Base-by-base conservation (phyloP, 2,329 filamentous ascomycete species). In the Colletotrichum spaethianum region DNA sequence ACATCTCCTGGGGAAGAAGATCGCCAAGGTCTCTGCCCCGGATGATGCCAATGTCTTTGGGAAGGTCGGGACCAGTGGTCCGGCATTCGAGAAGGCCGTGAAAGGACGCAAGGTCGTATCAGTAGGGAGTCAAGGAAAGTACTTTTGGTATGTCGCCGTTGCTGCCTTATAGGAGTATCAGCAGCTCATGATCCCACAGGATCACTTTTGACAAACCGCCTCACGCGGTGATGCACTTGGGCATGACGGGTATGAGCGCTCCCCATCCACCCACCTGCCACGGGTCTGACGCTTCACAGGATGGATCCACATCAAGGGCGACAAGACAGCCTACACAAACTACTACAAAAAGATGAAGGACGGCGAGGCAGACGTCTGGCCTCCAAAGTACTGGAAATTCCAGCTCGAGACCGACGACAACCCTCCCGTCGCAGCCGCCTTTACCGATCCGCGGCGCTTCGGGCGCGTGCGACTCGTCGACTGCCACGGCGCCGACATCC, bases 111-210 rank as follows among this genome's bases (percentile, higher is more conserved):
- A 91, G 78, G 90, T 91, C 4, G 71, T 90, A 11, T 87, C 86
- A 65, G 93, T 93, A 4, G 93, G 93, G 4, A 94, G 93, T 72
- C 96, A 98, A 80, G 96, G 96, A 12, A 99, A 98, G 88, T 98
- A 98, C 80, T 98, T 99, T 81, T 99, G 96, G 91, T 89, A 76
- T 72, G 82, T 73, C 9, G 20, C 9, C 26, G 12, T 4, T 11
- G 16, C 2, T 2, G 9, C 6, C 3, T 0, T 6, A 1, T 20
- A 8, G 1, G 14, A 31, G 3, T 6, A 18, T 14, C 26, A 31
- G 5, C 16, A 16, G 36, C 65, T 62, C 26, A 62, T 50, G n/a
- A 8, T n/a, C 14, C 23, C 14, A 8, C 59, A 84, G 83, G 83
- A 82, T 85, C 33, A 81, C 79, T 0, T 75, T 98, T 28, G 91